phyloP scores from a whole-genome alignment of 2,329 filamentous ascomycete genomes.

The Neurospora sp. region DNA sequence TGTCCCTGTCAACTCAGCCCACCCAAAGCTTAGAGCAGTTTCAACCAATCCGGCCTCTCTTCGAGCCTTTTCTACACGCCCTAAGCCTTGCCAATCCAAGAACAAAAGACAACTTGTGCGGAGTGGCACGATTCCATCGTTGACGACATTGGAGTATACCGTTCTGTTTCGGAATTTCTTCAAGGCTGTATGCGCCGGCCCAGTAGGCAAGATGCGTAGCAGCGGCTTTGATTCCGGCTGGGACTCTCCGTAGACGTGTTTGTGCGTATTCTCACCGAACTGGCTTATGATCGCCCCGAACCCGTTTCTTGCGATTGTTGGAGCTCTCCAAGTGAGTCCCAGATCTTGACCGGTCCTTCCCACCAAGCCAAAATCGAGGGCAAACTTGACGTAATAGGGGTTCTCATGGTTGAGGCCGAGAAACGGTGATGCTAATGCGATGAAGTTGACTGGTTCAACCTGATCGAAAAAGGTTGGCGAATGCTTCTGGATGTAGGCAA shows the following conservation, averaged over 20 bases:
- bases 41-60: constrained; percentile 87
- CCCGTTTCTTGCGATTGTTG: constrained; percentile 72
- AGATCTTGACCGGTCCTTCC: constrained; percentile 94
- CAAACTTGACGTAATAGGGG: constrained; percentile 93
- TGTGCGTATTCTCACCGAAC: constrained; percentile 58
- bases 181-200: constrained; percentile 78
- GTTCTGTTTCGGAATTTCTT: constrained; percentile 86
- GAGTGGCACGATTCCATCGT: constrained; percentile 91
- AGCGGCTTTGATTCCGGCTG: constrained; percentile 83
- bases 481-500: constrained; percentile 95
- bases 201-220: constrained; percentile 79
- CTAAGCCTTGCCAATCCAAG: constrained; percentile 90
- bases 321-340: constrained; percentile 86
- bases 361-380: constrained; percentile 89
- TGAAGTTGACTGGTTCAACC: constrained; percentile 84
- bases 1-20: constrained; percentile 80
- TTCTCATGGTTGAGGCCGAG: constrained; percentile 95
- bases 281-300: constrained; percentile 84
- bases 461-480: constrained; percentile 81
- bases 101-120: constrained; percentile 95
- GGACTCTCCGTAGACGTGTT: constrained; percentile 45
- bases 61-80: constrained; percentile 86
- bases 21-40: constrained; percentile 87
- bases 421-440: constrained; percentile 78
- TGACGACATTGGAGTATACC: constrained; percentile 93